Evolutionary conservation across 208 protist genomes (phyloP).

Genomic region (Leishmania turanica): DNA sequence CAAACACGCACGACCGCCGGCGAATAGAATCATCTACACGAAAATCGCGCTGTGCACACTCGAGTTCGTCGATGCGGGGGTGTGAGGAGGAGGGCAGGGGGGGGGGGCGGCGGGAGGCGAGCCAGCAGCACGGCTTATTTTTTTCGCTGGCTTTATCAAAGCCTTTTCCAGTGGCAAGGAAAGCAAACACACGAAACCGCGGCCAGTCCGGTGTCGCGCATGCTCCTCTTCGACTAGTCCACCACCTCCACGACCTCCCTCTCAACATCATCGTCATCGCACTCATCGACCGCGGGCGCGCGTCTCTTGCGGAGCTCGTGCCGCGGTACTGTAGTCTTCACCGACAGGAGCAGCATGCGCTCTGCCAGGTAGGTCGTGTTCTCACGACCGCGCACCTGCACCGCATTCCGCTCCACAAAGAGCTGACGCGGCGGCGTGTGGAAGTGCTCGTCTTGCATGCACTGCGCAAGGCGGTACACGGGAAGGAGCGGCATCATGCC

Average conservation of each 20-base stretch:
- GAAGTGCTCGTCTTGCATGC: constrained; percentile 75
- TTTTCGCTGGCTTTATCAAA: background rate
- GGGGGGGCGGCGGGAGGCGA: background rate
- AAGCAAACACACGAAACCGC: background rate
- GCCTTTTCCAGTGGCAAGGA: background rate
- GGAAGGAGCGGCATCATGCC: constrained; percentile 44
- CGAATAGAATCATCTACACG: background rate
- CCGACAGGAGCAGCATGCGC: constrained; percentile 76
- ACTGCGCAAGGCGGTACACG: constrained; percentile 61
- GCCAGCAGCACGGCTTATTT: background rate
- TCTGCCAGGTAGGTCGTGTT: constrained; percentile 71
- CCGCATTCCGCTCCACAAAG: constrained; percentile 45
- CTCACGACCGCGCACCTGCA: constrained; percentile 67
- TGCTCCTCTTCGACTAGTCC: background rate
- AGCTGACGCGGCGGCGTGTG: constrained; percentile 38
- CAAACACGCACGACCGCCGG: background rate
- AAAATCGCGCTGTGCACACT: background rate
- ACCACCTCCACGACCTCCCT: constrained; percentile 12
- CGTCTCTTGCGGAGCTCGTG: constrained; percentile 11
- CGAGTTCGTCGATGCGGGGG: background rate
- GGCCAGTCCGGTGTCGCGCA: background rate
- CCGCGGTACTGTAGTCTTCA: constrained; percentile 32
- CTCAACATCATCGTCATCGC: background rate
- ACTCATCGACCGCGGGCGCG: background rate
- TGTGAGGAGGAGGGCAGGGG: background rate